phyloP scores from a whole-genome alignment of 257 asterid genomes.

The Nemophila menziesii region DNA sequence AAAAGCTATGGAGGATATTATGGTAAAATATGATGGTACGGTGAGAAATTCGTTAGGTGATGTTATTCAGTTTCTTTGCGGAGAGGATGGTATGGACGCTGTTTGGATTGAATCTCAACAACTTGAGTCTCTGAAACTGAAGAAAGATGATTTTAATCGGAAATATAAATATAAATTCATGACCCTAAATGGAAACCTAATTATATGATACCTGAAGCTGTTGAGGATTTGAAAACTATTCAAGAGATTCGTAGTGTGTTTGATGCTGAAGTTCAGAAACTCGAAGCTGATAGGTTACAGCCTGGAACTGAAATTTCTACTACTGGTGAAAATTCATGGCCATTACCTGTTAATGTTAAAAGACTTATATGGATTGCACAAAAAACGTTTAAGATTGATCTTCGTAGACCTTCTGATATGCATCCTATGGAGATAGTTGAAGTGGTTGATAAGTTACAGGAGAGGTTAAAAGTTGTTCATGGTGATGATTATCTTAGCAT shows the following conservation, averaged over 20 bases:
- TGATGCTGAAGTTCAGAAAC: constrained; percentile 93
- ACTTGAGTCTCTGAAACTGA: constrained; percentile 79
- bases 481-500: constrained; percentile 94
- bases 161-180: constrained; percentile 77
- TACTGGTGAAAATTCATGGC: constrained; percentile 89
- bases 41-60: constrained; percentile 94
- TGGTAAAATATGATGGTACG: constrained; percentile 98
- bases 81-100: constrained; percentile 99
- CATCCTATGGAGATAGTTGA: constrained; percentile 99
- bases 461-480: constrained; percentile 89
- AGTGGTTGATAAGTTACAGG: constrained; percentile 93
- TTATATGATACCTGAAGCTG: constrained; percentile 75
- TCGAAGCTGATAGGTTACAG: constrained; percentile 75
- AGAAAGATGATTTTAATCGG: constrained; percentile 50
- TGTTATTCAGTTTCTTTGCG: constrained; percentile 95
- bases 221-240: constrained; percentile 78
- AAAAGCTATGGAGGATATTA: constrained; percentile 99
- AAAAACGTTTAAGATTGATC: constrained; percentile 89
- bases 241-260: constrained; percentile 91
- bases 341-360: constrained; percentile 81
- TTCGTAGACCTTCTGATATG: constrained; percentile 88
- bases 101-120: constrained; percentile 97
- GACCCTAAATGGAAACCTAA: constrained; percentile 70
- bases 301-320: constrained; percentile 91
- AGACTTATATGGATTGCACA: constrained; percentile 88